phyloP scores from a whole-genome alignment of 2,329 filamentous ascomycete genomes.

The Pseudopithomyces chartarum region DNA sequence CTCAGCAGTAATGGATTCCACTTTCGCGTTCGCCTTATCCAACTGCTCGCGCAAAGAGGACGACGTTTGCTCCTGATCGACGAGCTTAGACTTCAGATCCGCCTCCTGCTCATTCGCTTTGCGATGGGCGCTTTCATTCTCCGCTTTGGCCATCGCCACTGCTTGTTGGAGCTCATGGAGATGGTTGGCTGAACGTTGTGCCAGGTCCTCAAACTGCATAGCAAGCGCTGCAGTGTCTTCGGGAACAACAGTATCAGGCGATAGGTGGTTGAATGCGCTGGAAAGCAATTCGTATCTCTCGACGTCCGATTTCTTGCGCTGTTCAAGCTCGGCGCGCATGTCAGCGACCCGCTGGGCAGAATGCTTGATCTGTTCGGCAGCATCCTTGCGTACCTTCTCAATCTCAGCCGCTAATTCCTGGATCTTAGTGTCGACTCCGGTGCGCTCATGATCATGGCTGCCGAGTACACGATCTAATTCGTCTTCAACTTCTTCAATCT shows the following conservation, averaged over 20 bases:
- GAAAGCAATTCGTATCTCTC: constrained; percentile 36
- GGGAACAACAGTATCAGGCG: constrained; percentile 40
- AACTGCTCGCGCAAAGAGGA: constrained; percentile 50
- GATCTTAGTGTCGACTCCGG: constrained; percentile 70
- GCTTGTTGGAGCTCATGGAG: constrained; percentile 53
- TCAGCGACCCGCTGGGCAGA: constrained; percentile 49
- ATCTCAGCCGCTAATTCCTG: constrained; percentile 73
- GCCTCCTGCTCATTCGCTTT: constrained; percentile 48
- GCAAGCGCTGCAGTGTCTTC: constrained; percentile 46
- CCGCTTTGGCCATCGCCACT: constrained; percentile 52
- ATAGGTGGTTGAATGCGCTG: constrained; percentile 46
- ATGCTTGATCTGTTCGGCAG: constrained; percentile 56
- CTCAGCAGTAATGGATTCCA: constrained; percentile 54
- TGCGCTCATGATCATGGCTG: constrained; percentile 81
- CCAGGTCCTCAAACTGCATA: constrained; percentile 51
- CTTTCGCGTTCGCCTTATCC: constrained; percentile 53
- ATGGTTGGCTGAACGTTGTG: constrained; percentile 49
- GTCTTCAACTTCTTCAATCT: constrained; percentile 87
- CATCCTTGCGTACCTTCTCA: constrained; percentile 60
- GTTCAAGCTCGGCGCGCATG: constrained; percentile 63
- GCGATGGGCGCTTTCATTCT: constrained; percentile 50
- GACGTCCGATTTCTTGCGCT: constrained; percentile 51
- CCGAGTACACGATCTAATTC: constrained; percentile 85
- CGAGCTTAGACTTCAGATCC: constrained; percentile 42
- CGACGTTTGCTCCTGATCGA: constrained; percentile 45